Conservation (phyloP, 2,329 filamentous ascomycete species). For the Corinectria fuckeliana region DNA sequence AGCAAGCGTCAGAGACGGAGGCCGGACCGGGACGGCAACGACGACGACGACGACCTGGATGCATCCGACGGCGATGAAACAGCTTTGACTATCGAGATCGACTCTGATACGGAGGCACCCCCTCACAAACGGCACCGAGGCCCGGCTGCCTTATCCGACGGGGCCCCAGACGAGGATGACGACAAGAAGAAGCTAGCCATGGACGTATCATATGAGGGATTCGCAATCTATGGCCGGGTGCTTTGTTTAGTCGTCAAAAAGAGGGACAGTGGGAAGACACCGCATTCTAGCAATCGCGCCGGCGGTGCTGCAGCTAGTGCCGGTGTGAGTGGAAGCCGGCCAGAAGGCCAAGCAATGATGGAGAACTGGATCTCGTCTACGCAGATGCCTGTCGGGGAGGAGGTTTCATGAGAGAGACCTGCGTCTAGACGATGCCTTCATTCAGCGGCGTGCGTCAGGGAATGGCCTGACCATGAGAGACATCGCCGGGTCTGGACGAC, state of each 20-base stretch:
- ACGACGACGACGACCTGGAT: conserved; percentile 42
- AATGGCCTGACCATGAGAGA: conserved; percentile 12
- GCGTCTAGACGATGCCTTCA: conserved; percentile 4
- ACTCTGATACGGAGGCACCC: conserved; percentile 49
- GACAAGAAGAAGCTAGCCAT: conserved; percentile 93
- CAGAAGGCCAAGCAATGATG: conserved; percentile 72
- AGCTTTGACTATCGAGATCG: conserved; percentile 46
- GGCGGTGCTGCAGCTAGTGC: conserved; percentile 40
- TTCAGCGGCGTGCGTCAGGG: conserved; percentile 7
- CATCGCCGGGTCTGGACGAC: not conserved
- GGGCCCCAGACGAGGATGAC: conserved; percentile 51
- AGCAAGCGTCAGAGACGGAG: conserved; percentile 41
- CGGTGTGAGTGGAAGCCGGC: conserved; percentile 28
- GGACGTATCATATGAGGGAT: conserved; percentile 90
- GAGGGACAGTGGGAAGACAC: conserved; percentile 63
- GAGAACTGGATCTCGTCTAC: conserved; percentile 85
- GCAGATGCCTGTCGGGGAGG: conserved; percentile 62
- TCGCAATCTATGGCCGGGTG: conserved; percentile 92
- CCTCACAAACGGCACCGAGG: conserved; percentile 54
- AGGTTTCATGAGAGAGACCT: conserved; percentile 35
- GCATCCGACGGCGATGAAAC: conserved; percentile 45
- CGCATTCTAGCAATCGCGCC: conserved; percentile 40
- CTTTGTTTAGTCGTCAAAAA: conserved; percentile 88
- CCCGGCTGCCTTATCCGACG: conserved; percentile 35
- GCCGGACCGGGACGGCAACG: conserved; percentile 41